These are phyloP conservation scores for Sanghuangporus sanghuang DNA, from an alignment of 1,284 basidiomycete genomes.

Conservation along the genomic window DNA sequence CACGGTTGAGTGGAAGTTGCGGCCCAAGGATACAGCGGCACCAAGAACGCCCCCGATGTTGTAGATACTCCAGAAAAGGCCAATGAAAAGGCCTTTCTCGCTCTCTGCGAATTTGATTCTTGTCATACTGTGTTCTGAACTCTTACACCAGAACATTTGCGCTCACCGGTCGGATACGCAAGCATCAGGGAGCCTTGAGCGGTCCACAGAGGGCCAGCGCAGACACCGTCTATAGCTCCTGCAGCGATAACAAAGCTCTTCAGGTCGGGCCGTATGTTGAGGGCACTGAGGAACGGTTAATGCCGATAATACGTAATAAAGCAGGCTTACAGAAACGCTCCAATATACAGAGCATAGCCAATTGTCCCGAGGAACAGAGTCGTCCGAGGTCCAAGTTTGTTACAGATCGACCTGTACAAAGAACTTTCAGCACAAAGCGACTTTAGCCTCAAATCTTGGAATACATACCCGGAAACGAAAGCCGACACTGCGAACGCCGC, in stretches of 20 bases:
- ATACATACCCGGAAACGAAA: conserved; percentile 19
- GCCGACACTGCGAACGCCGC: conserved; percentile 26
- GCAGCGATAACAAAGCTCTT: conserved; percentile 46
- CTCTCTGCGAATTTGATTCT: conserved; percentile 23
- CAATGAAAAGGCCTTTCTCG: conserved; percentile 38
- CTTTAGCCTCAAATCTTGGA: not conserved
- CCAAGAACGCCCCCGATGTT: conserved; percentile 64
- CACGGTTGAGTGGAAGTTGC: conserved; percentile 41
- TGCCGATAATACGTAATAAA: not conserved
- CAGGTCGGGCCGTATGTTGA: conserved; percentile 25
- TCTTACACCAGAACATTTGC: conserved; percentile 38
- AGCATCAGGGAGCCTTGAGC: conserved; percentile 55
- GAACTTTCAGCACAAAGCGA: not conserved
- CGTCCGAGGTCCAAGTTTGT: conserved; percentile 37
- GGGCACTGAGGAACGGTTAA: conserved; percentile 21
- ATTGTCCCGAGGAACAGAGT: conserved; percentile 45
- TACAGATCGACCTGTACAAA: conserved; percentile 11
- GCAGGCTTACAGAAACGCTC: conserved; percentile 32
- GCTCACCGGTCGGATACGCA: conserved; percentile 40
- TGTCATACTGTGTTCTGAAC: not conserved
- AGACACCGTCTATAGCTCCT: conserved; percentile 51
- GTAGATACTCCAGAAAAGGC: conserved; percentile 66
- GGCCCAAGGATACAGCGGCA: conserved; percentile 50
- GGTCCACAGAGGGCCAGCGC: conserved; percentile 58
- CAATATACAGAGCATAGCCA: conserved; percentile 46